phyloP scores from a whole-genome alignment of 2,329 filamentous ascomycete species.

The Sporothrix schenckii region DNA sequence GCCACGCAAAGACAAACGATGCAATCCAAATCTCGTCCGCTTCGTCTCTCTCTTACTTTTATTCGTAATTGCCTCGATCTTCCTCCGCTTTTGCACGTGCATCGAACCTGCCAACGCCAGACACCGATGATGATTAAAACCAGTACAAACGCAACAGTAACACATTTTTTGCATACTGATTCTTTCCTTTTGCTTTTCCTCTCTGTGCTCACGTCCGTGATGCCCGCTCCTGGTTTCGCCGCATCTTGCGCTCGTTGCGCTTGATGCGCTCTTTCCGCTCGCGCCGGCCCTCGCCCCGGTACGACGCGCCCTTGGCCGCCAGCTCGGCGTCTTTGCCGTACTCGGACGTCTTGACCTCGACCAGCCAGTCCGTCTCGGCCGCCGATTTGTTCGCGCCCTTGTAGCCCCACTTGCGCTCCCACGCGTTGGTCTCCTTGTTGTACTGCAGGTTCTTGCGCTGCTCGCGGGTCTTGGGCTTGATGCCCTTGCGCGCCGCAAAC shows the following conservation, averaged over 20 bases:
- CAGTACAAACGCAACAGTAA: neutral
- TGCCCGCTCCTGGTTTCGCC: conserved; percentile 63
- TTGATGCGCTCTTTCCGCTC: conserved; percentile 70
- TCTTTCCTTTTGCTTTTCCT: neutral
- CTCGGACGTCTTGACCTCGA: conserved; percentile 77
- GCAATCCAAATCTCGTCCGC: neutral
- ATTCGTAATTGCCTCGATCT: neutral
- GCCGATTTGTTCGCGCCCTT: conserved; percentile 77
- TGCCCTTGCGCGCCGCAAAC: conserved; percentile 96
- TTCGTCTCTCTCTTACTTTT: neutral
- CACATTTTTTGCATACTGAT: neutral
- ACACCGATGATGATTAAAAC: conserved; percentile 5
- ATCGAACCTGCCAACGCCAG: neutral
- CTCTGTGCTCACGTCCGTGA: conserved; percentile 32
- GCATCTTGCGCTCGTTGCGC: conserved; percentile 70
- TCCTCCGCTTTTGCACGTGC: neutral
- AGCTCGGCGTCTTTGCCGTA: conserved; percentile 67
- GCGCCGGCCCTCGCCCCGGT: conserved; percentile 64
- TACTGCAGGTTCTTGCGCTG: conserved; percentile 74
- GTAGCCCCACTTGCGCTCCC: conserved; percentile 94
- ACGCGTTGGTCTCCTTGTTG: conserved; percentile 82
- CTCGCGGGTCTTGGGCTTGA: conserved; percentile 83
- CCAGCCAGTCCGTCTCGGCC: conserved; percentile 81
- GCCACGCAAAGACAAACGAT: conserved; percentile 3
- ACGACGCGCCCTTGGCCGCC: conserved; percentile 62